phyloP scores from a whole-genome alignment of 164 flowering plant species.

The Magnolia kwangsiensis region DNA sequence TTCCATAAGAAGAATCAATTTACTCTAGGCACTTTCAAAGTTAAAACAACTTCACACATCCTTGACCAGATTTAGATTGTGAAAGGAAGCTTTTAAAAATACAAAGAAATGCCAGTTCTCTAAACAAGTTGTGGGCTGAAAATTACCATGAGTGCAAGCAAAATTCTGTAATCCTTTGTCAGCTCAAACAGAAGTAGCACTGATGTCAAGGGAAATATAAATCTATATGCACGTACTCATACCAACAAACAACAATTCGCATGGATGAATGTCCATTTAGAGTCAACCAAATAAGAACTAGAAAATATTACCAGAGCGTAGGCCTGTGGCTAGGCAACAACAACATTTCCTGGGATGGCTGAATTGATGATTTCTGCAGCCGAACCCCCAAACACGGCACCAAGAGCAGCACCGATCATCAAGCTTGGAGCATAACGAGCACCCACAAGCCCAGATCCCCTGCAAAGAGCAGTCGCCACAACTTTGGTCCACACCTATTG shows the following conservation, averaged over 20 bases:
- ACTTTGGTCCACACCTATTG: slow-evolving; percentile 94
- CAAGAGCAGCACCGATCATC: slow-evolving; percentile 99
- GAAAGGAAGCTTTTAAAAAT: no score
- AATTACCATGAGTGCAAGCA: slow-evolving; percentile 96
- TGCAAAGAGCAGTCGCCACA: slow-evolving; percentile 93
- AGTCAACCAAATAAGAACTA: neutral
- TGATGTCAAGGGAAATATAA: slow-evolving; percentile 76
- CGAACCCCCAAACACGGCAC: slow-evolving; percentile 97
- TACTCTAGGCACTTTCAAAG: no score
- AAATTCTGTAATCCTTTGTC: slow-evolving; percentile 91
- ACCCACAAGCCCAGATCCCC: slow-evolving; percentile 98
- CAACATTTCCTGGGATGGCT: slow-evolving; percentile 94
- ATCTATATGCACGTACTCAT: neutral
- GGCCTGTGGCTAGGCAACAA: slow-evolving; percentile 99
- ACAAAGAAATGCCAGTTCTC: neutral
- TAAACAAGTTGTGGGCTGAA: neutral
- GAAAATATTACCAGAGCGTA: slow-evolving; percentile 74
- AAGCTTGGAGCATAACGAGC: slow-evolving; percentile 98
- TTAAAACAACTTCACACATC: no score
- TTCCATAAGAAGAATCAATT: no score
- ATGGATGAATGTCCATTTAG: neutral
- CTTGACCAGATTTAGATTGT: no score
- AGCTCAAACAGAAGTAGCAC: slow-evolving; percentile 95
- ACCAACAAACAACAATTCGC: neutral
- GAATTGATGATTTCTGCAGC: slow-evolving; percentile 90